Conservation (phyloP, 768 basidiomycete species). For the Amanita jacksonii region DNA sequence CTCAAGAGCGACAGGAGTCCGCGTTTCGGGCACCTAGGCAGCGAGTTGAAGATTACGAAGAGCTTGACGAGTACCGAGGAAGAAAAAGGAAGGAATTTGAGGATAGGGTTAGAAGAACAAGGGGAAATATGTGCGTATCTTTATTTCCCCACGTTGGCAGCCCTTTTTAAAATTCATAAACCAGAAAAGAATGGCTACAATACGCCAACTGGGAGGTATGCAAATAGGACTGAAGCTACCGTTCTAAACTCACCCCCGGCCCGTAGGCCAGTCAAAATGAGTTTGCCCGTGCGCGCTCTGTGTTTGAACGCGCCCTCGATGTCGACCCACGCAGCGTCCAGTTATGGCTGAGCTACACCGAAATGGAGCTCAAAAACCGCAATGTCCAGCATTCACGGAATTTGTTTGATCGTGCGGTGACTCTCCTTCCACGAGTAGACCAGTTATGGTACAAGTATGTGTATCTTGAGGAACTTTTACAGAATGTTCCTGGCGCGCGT, state of each 20-base stretch:
- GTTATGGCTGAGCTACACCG: conserved; percentile 90
- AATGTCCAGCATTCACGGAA: conserved; percentile 97
- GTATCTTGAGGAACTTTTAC: conserved; percentile 92
- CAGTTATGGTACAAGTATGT: conserved; percentile 99
- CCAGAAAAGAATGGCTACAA: conserved; percentile 78
- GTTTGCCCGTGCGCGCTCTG: conserved; percentile 87
- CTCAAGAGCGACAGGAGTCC: conserved; percentile 95
- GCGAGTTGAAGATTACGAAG: conserved; percentile 93
- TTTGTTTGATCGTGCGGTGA: conserved; percentile 94
- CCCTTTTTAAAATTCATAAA: conserved; percentile 4
- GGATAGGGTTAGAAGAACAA: conserved; percentile 71
- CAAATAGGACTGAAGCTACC: neutral
- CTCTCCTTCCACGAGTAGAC: conserved; percentile 90
- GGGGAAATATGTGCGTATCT: conserved; percentile 63
- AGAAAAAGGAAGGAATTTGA: conserved; percentile 92
- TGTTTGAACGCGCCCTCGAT: conserved; percentile 95
- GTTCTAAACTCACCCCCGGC: conserved; percentile 2
- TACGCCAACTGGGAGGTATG: conserved; percentile 79
- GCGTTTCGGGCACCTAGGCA: conserved; percentile 89
- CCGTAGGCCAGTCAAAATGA: conserved; percentile 87
- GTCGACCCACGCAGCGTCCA: conserved; percentile 87
- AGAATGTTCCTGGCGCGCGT: conserved; percentile 92
- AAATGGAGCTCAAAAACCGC: conserved; percentile 96
- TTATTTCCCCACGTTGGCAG: neutral
- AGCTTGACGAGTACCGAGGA: conserved; percentile 78